Conservation (phyloP, 73 alveolate species). For the Tetrahymena borealis region DNA sequence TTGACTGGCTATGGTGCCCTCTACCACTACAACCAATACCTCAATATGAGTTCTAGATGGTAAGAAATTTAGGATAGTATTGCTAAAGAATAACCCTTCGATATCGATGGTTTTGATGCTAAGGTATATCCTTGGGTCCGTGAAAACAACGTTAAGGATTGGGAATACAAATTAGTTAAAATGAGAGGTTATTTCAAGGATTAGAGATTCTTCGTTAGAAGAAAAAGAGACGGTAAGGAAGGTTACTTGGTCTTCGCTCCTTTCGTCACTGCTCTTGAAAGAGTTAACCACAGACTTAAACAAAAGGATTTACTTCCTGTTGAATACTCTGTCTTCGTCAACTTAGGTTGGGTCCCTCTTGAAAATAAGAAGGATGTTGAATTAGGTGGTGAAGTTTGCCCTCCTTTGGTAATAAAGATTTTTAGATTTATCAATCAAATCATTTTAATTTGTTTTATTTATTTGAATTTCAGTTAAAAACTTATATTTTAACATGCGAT, state of each 20-base stretch:
- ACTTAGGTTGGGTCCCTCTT: conserved; percentile 45
- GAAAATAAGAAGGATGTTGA: conserved; percentile 25
- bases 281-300: not conserved
- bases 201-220: conserved; percentile 38
- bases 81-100: conserved; percentile 19
- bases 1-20: not conserved
- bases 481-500: too few relatives aligned
- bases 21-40: not conserved
- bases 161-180: conserved; percentile 40
- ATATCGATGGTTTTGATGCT: conserved; percentile 20
- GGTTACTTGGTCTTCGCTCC: conserved; percentile 42
- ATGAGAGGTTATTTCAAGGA: conserved; percentile 40
- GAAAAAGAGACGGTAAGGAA: conserved; percentile 47
- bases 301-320: not conserved
- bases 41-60: not conserved
- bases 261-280: conserved; percentile 22
- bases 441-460: too few relatives aligned
- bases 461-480: too few relatives aligned
- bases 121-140: conserved; percentile 33
- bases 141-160: conserved; percentile 3
- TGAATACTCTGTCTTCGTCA: conserved; percentile 24
- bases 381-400: conserved; percentile 20
- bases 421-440: not conserved
- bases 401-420: not conserved
- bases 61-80: conserved; percentile 7